phyloP scores from a whole-genome alignment of 495 filamentous ascomycete species.

The Tuber melanosporum region DNA sequence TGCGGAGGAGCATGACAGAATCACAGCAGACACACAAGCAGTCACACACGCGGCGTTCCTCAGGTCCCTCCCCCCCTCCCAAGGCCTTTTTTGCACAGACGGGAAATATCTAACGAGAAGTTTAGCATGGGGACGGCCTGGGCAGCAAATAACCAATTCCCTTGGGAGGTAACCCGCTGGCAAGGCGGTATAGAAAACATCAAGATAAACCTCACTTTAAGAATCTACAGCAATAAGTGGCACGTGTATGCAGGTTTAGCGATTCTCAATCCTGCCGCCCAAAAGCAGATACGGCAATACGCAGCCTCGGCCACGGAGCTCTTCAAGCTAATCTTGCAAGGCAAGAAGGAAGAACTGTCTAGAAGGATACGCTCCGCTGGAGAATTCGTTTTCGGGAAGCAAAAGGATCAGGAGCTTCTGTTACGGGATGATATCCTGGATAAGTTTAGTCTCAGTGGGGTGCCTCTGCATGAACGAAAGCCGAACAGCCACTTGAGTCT shows the following conservation, averaged over 20 bases:
- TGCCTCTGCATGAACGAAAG: slow-evolving; percentile 52
- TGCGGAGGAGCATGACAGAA: slow-evolving; percentile 82
- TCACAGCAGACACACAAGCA: slow-evolving; percentile 96
- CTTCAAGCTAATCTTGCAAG: slow-evolving; percentile 91
- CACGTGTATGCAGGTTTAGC: slow-evolving; percentile 97
- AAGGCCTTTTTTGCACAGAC: slow-evolving; percentile 5
- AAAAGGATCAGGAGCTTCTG: slow-evolving; percentile 58
- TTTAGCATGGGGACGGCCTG: slow-evolving; percentile 89
- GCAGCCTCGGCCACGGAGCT: slow-evolving; percentile 86
- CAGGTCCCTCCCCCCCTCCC: slow-evolving; percentile 14
- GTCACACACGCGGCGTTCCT: slow-evolving; percentile 96
- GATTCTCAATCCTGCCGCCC: slow-evolving; percentile 88
- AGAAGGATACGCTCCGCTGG: slow-evolving; percentile 70
- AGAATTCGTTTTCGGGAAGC: slow-evolving; percentile 66
- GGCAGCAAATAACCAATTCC: slow-evolving; percentile 86
- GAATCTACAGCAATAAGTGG: slow-evolving; percentile 98
- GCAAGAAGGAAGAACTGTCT: slow-evolving; percentile 71
- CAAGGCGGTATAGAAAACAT: slow-evolving; percentile 97
- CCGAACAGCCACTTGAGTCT: slow-evolving; percentile 90
- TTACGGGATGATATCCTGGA: slow-evolving; percentile 80
- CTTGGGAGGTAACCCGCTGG: slow-evolving; percentile 90
- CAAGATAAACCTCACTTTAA: slow-evolving; percentile 94
- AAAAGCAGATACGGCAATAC: slow-evolving; percentile 88
- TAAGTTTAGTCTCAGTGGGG: slow-evolving; percentile 68
- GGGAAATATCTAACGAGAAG: neutral